Evolutionary conservation across 2,329 filamentous ascomycete genomes (phyloP).

Genomic region (Harringtonia aguacate): DNA sequence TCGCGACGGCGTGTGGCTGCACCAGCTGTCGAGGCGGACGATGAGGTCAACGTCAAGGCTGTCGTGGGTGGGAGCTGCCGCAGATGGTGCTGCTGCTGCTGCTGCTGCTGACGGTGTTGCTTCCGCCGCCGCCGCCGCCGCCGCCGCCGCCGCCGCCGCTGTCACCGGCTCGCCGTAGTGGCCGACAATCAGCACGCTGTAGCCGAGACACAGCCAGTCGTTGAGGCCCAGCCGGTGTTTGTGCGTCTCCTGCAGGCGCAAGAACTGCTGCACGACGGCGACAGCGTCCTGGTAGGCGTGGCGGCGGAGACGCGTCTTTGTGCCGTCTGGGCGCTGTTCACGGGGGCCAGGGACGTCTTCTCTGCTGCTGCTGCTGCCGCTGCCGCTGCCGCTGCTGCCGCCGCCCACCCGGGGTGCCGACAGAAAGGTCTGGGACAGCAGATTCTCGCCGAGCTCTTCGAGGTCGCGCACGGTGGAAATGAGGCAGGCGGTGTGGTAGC

Average conservation of each 20-base stretch:
- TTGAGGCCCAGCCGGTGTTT: neutral
- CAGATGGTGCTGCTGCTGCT: too few species aligned
- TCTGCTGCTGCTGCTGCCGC: too few species aligned
- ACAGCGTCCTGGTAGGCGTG: neutral
- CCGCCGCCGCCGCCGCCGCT: neutral
- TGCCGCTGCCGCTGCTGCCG: too few species aligned
- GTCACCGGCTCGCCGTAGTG: neutral
- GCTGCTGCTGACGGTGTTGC: too few species aligned
- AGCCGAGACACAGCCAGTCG: neutral
- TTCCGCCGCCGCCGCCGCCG: neutral
- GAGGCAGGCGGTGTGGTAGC: neutral
- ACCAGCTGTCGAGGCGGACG: too few species aligned
- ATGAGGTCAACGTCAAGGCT: too few species aligned
- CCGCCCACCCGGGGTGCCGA: neutral
- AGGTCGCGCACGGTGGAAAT: neutral
- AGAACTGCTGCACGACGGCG: neutral
- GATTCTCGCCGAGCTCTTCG: neutral
- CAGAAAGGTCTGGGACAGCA: neutral
- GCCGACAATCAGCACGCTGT: neutral
- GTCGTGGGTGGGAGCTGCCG: too few species aligned
- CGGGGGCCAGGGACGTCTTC: neutral
- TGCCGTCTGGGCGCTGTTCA: too few species aligned
- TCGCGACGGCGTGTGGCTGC: too few species aligned
- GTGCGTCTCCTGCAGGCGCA: neutral
- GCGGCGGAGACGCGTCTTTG: neutral